phyloP scores from a whole-genome alignment of 768 basidiomycete genomes.

The Asterophora lycoperdoides region DNA sequence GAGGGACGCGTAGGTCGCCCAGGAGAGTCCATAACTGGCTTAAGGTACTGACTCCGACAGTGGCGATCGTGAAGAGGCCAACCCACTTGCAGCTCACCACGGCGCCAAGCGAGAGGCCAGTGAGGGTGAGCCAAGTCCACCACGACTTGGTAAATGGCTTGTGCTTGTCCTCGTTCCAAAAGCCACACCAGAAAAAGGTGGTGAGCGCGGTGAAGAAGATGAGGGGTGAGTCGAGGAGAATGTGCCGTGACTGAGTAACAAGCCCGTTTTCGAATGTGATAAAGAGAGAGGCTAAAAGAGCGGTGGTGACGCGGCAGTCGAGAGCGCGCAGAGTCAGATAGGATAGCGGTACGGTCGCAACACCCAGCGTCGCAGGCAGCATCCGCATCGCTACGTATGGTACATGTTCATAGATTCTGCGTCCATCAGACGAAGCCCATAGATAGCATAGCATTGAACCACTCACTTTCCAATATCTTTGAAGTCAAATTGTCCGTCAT shows the following conservation, averaged over 20 bases:
- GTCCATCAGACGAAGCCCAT: background rate
- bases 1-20: conserved; percentile 78
- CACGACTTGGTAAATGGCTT: conserved; percentile 79
- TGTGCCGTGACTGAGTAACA: conserved; percentile 92
- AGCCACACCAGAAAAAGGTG: conserved; percentile 81
- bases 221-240: conserved; percentile 97
- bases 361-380: conserved; percentile 86
- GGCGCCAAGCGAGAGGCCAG: conserved; percentile 87
- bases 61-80: conserved; percentile 95
- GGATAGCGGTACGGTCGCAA: conserved; percentile 83
- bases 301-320: conserved; percentile 87
- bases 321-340: conserved; percentile 93
- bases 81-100: conserved; percentile 98
- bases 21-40: conserved; percentile 86
- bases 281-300: conserved; percentile 86
- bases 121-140: conserved; percentile 91
- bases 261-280: conserved; percentile 97
- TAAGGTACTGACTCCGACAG: conserved; percentile 81
- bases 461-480: conserved; percentile 95
- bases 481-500: conserved; percentile 92
- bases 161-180: conserved; percentile 86
- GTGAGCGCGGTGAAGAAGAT: conserved; percentile 97
- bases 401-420: conserved; percentile 76
- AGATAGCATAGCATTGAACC: background rate
- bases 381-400: conserved; percentile 98